These are phyloP conservation scores for Vitis rotundifolia DNA, from an alignment of 164 flowering plant species.

Conservation along the genomic window DNA sequence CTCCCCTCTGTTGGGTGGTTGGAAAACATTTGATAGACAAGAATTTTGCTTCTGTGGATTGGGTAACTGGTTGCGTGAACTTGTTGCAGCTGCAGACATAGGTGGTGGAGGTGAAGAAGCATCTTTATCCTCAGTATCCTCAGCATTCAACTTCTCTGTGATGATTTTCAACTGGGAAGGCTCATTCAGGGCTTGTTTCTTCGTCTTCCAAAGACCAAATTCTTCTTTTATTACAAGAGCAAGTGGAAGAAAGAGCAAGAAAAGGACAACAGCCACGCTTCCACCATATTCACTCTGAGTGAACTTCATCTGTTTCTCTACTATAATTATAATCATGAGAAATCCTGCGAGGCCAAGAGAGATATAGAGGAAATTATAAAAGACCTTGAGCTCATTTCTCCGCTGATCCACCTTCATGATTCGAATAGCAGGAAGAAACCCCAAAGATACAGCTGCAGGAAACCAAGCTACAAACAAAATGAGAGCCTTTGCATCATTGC, in stretches of 20 bases:
- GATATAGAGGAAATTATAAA: conserved; percentile 31
- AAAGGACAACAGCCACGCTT: conserved; percentile 13
- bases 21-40: conserved; percentile 32
- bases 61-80: not conserved
- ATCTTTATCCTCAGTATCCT: too few species aligned
- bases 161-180: not conserved
- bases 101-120: not conserved
- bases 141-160: too few species aligned
- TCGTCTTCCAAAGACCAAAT: conserved; percentile 1
- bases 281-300: conserved; percentile 10
- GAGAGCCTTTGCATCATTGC: conserved; percentile 27
- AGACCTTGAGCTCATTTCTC: conserved; percentile 31
- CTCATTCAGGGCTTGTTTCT: not conserved
- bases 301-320: conserved; percentile 15
- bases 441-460: conserved; percentile 32
- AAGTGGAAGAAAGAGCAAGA: conserved; percentile 29
- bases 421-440: conserved; percentile 31
- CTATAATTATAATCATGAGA: conserved; percentile 28
- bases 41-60: conserved; percentile 6
- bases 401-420: conserved; percentile 18
- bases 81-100: not conserved
- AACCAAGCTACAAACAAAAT: conserved; percentile 42
- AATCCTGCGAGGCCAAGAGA: conserved; percentile 36
- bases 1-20: conserved; percentile 56
- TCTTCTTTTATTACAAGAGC: conserved; percentile 25